A percentile compares a stretch with the other conserved stretches of the same genome.
These are phyloP conservation scores for Clarireedia hainanense DNA, from an alignment of 2,329 filamentous ascomycete species.

Conservation along the genomic window DNA sequence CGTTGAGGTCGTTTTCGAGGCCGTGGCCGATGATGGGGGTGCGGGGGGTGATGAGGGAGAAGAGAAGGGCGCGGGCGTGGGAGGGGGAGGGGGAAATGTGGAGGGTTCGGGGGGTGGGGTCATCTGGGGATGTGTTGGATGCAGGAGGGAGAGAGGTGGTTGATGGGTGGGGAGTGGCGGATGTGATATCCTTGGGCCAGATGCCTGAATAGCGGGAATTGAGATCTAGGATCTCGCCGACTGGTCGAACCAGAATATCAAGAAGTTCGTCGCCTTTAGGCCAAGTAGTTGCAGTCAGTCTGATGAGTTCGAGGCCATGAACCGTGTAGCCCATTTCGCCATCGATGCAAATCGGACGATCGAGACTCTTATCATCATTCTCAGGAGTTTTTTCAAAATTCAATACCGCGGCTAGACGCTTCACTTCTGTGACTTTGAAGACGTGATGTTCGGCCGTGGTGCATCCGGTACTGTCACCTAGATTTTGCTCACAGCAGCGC, in stretches of 20 bases:
- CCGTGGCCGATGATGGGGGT: slow-evolving; percentile 90
- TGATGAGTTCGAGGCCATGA: slow-evolving; percentile 78
- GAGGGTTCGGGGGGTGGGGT: slow-evolving; percentile 37
- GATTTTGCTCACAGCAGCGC: slow-evolving; percentile 68
- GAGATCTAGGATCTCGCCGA: slow-evolving; percentile 79
- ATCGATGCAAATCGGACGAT: slow-evolving; percentile 71
- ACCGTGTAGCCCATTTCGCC: slow-evolving; percentile 98
- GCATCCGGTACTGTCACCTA: slow-evolving; percentile 71
- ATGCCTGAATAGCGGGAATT: slow-evolving; percentile 92
- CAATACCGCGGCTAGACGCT: slow-evolving; percentile 67
- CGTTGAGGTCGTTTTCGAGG: slow-evolving; percentile 89
- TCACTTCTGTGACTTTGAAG: slow-evolving; percentile 73
- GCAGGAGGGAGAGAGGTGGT: slow-evolving; percentile 13
- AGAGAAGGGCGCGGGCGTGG: slow-evolving; percentile 68
- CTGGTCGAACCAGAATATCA: slow-evolving; percentile 76
- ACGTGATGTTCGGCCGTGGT: slow-evolving; percentile 66
- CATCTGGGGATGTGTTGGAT: slow-evolving; percentile 9
- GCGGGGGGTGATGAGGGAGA: slow-evolving; percentile 62
- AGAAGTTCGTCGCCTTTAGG: slow-evolving; percentile 66
- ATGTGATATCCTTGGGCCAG: slow-evolving; percentile 64
- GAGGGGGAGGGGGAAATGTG: slow-evolving; percentile 70
- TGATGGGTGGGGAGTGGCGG: slow-evolving; percentile 50
- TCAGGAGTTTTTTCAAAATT: slow-evolving; percentile 74
- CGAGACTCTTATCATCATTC: slow-evolving; percentile 42
- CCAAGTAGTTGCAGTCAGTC: slow-evolving; percentile 84